Evolutionary conservation across 805 yeast species (phyloP).

Genomic region (Candida awuae): DNA sequence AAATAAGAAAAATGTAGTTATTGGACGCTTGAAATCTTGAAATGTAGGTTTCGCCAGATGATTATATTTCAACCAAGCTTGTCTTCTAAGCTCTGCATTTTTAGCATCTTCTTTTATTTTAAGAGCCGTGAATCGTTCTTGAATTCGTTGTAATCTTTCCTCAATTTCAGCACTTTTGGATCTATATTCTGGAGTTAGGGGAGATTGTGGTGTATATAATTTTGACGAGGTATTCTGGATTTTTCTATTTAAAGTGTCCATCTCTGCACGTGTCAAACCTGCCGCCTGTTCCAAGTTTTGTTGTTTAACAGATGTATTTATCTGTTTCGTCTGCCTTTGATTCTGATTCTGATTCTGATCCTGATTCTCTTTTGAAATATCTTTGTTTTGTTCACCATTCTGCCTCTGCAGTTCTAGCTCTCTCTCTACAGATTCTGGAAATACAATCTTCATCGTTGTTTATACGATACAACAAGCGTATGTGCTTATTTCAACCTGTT

Average conservation of each 20-base stretch:
- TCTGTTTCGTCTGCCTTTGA: background rate
- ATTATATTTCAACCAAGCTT: conserved; percentile 14
- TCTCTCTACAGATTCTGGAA: conserved; percentile 9
- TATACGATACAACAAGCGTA: no score
- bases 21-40: conserved; percentile 28
- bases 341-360: background rate
- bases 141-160: conserved; percentile 21
- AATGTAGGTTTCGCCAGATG: conserved; percentile 23
- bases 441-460: conserved; percentile 9
- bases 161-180: conserved; percentile 26
- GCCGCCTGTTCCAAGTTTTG: background rate
- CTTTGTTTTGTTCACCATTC: background rate
- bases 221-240: conserved; percentile 15
- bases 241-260: conserved; percentile 15
- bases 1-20: conserved; percentile 26
- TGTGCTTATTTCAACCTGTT: background rate
- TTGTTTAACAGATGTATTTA: background rate
- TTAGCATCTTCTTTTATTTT: conserved; percentile 17
- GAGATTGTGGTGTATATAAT: conserved; percentile 25
- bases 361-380: no score
- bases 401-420: conserved; percentile 6
- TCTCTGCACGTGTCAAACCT: background rate
- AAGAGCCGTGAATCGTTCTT: conserved; percentile 19
- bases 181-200: conserved; percentile 18
- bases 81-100: conserved; percentile 10